phyloP scores from a whole-genome alignment of 106 monocot species.

The Chionographis japonica region DNA sequence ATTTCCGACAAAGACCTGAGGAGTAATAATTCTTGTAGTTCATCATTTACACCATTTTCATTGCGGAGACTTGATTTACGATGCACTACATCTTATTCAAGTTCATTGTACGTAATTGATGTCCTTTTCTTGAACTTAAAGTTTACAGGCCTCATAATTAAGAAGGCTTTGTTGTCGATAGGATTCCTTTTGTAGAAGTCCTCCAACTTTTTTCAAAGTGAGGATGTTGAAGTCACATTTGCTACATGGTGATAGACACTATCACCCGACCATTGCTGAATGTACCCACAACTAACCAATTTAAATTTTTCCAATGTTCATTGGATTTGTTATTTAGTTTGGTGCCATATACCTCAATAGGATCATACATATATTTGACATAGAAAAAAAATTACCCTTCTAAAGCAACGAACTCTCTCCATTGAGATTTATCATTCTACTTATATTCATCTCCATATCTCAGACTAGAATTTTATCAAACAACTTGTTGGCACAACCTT shows the following conservation, averaged over 20 bases:
- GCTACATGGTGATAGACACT: not conserved
- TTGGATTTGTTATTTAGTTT: too few species aligned
- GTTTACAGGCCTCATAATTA: not conserved
- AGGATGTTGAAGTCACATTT: not conserved
- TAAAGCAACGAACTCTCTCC: too few species aligned
- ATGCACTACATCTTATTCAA: not conserved
- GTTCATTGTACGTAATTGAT: not conserved
- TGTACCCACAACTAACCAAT: not conserved
- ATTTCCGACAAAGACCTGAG: not conserved
- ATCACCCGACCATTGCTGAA: not conserved
- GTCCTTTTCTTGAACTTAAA: not conserved
- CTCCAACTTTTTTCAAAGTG: not conserved
- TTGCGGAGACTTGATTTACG: not conserved
- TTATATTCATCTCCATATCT: too few species aligned
- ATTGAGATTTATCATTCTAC: too few species aligned
- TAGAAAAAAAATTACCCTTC: too few species aligned
- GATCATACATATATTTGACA: too few species aligned
- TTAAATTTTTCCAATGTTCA: not conserved
- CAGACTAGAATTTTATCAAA: too few species aligned
- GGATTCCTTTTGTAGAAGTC: not conserved
- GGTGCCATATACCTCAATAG: too few species aligned
- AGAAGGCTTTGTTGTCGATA: not conserved
- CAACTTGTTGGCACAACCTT: too few species aligned
- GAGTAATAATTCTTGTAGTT: not conserved
- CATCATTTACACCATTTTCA: not conserved